Percentiles rank a stretch among this genome's conserved stretches.
phyloP scores from a whole-genome alignment of 1,139 yeast species.

The Scheffersomyces cryptocercus region DNA sequence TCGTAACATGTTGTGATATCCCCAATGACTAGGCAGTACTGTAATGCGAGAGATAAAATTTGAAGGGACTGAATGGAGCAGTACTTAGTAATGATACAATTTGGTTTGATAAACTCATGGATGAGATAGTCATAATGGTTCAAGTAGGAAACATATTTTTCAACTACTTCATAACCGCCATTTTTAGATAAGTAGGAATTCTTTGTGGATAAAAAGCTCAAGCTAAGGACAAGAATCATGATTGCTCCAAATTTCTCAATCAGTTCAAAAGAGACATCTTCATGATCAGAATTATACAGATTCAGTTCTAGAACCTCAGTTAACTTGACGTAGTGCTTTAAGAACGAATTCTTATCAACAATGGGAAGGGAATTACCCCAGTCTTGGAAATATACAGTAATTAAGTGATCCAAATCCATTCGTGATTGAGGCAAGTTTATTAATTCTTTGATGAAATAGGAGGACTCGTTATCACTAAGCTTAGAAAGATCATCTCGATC shows the following conservation, averaged over 20 bases:
- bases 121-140: conserved; percentile 53
- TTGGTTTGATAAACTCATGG: conserved; percentile 53
- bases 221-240: conserved; percentile 55
- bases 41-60: conserved; percentile 64
- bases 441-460: conserved; percentile 44
- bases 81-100: conserved; percentile 51
- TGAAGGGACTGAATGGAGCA: conserved; percentile 75
- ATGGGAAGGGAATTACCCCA: conserved; percentile 78
- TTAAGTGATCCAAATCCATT: conserved; percentile 55
- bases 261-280: conserved; percentile 27
- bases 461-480: conserved; percentile 37
- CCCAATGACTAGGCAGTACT: conserved; percentile 73
- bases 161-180: conserved; percentile 12
- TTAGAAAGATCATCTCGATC: conserved; percentile 29
- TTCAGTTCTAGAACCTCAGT: conserved; percentile 39
- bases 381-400: conserved; percentile 67
- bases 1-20: conserved; percentile 75
- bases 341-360: conserved; percentile 64
- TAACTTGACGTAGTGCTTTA: conserved; percentile 55
- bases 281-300: conserved; percentile 5
- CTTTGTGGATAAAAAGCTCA: conserved; percentile 54
- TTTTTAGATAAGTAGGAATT: conserved; percentile 18
- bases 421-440: conserved; percentile 52
- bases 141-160: conserved; percentile 26
- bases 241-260: conserved; percentile 64